Conservation (phyloP, 768 basidiomycete genomes). For the Chiua virens region DNA sequence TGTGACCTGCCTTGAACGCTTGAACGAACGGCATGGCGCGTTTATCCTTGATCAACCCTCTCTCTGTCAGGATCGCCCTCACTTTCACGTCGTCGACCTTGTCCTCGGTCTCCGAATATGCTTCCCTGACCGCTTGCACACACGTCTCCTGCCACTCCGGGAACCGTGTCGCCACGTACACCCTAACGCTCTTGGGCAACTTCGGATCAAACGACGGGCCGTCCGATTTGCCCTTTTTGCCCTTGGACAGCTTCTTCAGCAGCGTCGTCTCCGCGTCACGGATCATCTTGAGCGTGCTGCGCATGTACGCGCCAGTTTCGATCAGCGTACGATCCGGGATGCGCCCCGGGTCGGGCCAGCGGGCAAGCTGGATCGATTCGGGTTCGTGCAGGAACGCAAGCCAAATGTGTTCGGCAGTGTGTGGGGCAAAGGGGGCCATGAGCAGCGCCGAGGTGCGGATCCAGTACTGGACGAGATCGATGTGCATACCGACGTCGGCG, state of each 20-base stretch:
- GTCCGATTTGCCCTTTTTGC: conserved; percentile 54
- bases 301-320: conserved; percentile 83
- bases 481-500: conserved; percentile 87
- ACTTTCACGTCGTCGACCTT: conserved; percentile 76
- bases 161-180: conserved; percentile 91
- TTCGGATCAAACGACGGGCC: conserved; percentile 75
- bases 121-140: conserved; percentile 70
- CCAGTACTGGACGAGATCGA: conserved; percentile 83
- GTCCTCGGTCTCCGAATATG: conserved; percentile 54
- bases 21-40: conserved; percentile 94
- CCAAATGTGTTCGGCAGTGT: conserved; percentile 94
- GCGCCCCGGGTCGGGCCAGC: conserved; percentile 70
- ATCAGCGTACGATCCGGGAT: conserved; percentile 65
- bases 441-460: conserved; percentile 79
- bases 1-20: conserved; percentile 71
- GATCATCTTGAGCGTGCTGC: conserved; percentile 85
- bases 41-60: conserved; percentile 93
- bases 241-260: conserved; percentile 78
- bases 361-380: conserved; percentile 77
- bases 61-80: conserved; percentile 60
- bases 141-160: conserved; percentile 92
- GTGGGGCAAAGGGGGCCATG: conserved; percentile 86
- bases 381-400: conserved; percentile 67
- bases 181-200: conserved; percentile 77
- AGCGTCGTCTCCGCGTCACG: conserved; percentile 83